A percentile compares a stretch with the other conserved stretches of the same genome.
phyloP scores from a whole-genome alignment of 1,139 yeast species.

The Saccharomycopsis hybrid region DNA sequence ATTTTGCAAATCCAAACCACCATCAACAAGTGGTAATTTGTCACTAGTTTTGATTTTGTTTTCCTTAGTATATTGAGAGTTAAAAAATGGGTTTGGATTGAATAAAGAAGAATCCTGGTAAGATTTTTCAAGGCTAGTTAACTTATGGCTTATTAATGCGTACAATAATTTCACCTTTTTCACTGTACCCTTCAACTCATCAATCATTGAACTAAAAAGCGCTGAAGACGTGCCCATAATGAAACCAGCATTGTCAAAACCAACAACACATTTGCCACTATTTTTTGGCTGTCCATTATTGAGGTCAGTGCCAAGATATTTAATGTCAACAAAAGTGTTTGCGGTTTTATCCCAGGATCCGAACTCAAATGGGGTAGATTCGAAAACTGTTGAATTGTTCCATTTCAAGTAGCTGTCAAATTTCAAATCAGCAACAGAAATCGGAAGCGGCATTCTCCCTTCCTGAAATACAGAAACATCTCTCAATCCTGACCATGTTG shows the following conservation, averaged over 20 bases:
- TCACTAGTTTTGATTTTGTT: constrained; percentile 21
- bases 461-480: constrained; percentile 37
- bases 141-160: constrained; percentile 29
- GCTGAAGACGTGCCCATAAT: constrained; percentile 70
- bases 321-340: constrained; percentile 40
- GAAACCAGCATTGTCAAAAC: constrained; percentile 74
- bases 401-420: constrained; percentile 45
- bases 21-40: constrained; percentile 55
- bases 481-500: constrained; percentile 25
- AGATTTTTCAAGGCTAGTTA: constrained; percentile 38
- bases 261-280: constrained; percentile 45
- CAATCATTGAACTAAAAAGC: constrained; percentile 32
- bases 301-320: constrained; percentile 66
- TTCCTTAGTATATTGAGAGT: constrained; percentile 19
- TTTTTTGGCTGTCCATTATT: constrained; percentile 45
- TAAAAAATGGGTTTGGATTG: constrained; percentile 70
- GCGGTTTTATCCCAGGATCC: constrained; percentile 46
- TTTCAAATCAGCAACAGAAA: constrained; percentile 69
- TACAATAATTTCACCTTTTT: constrained; percentile 31
- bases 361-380: constrained; percentile 40
- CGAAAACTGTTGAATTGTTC: constrained; percentile 66
- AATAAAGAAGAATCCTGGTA: constrained; percentile 64
- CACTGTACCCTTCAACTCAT: constrained; percentile 27
- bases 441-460: constrained; percentile 66
- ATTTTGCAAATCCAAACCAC: constrained; percentile 65